These are phyloP conservation scores for Diplodia intermedia DNA, from an alignment of 2,329 filamentous ascomycete species.

Conservation along the genomic window DNA sequence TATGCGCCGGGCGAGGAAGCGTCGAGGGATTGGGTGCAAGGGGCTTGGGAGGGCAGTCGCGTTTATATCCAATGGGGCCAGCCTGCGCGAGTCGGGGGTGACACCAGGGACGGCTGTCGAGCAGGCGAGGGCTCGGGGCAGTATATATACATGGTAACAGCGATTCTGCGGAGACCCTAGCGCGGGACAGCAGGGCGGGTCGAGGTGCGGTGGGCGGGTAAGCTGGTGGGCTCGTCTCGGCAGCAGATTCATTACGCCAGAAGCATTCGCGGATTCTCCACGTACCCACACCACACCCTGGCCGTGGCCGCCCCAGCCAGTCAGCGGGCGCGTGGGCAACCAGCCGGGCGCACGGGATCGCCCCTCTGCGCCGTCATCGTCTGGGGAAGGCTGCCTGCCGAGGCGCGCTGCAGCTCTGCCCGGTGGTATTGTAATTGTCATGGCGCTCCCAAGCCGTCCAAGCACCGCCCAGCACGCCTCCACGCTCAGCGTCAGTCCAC, in stretches of 20 bases:
- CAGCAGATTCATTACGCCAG: slow-evolving; percentile 18
- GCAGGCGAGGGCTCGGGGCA: slow-evolving; percentile 20
- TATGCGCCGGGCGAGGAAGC: slow-evolving; percentile 14
- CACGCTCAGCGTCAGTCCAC: slow-evolving; percentile 22
- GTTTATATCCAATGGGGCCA: slow-evolving; percentile 31
- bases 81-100: slow-evolving; percentile 15
- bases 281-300: slow-evolving; percentile 14
- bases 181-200: slow-evolving; percentile 9
- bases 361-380: slow-evolving; percentile 28
- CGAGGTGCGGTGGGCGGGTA: slow-evolving; percentile 13
- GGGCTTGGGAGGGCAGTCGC: slow-evolving; percentile 4
- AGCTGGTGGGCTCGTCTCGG: slow-evolving; percentile 23
- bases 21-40: slow-evolving; percentile 22
- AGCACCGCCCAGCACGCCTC: slow-evolving; percentile 22
- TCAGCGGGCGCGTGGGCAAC: slow-evolving; percentile 6
- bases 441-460: slow-evolving; percentile 17
- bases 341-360: slow-evolving; percentile 31
- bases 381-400: slow-evolving; percentile 31
- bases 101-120: slow-evolving; percentile 29
- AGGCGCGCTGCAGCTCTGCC: slow-evolving; percentile 1
- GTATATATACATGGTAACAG: slow-evolving; percentile 27
- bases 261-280: slow-evolving; percentile 20
- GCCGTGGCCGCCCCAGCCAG: slow-evolving; percentile 12
- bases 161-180: slow-evolving; percentile 28
- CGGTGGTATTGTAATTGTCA: background rate